phyloP scores from a whole-genome alignment of 345 rosid genomes.

The Acer negundo region DNA sequence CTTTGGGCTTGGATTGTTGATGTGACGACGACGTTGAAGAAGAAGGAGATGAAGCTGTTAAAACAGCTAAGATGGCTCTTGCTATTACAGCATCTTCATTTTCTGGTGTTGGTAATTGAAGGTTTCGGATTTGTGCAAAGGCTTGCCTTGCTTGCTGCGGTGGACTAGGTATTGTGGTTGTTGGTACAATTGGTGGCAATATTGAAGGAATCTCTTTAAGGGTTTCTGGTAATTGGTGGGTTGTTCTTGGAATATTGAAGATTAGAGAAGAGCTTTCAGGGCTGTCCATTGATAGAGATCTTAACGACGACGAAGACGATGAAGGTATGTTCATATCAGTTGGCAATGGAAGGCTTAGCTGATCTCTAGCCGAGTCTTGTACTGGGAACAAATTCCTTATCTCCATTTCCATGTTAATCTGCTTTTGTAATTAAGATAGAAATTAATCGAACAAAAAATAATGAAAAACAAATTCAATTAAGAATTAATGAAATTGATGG shows the following conservation, averaged over 20 bases:
- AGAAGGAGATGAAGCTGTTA: constrained; percentile 57
- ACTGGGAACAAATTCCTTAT: constrained; percentile 55
- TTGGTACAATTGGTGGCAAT: constrained; percentile 22
- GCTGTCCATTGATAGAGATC: constrained; percentile 64
- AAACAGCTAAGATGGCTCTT: constrained; percentile 67
- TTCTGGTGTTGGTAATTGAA: constrained; percentile 37
- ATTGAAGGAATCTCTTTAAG: constrained; percentile 7
- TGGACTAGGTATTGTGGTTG: constrained; percentile 7
- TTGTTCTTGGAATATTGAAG: constrained; percentile 42
- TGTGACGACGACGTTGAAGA: constrained; percentile 38
- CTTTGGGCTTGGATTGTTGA: constrained; percentile 25
- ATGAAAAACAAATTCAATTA: neutral
- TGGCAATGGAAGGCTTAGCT: constrained; percentile 26
- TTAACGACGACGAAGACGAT: constrained; percentile 74
- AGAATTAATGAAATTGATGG: neutral
- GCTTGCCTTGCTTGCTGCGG: constrained; percentile 46
- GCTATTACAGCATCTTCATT: constrained; percentile 59
- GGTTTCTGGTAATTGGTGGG: constrained; percentile 25
- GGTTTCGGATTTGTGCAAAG: constrained; percentile 25
- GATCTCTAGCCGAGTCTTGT: constrained; percentile 37
- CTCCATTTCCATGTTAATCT: constrained; percentile 60
- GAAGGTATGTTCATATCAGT: constrained; percentile 35
- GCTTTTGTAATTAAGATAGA: neutral
- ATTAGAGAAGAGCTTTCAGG: constrained; percentile 64
- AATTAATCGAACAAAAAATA: constrained; percentile 3